Percentiles rank a stretch among this genome's conserved stretches.
phyloP scores from a whole-genome alignment of 495 filamentous ascomycete species.

The Rhypophila decipiens region DNA sequence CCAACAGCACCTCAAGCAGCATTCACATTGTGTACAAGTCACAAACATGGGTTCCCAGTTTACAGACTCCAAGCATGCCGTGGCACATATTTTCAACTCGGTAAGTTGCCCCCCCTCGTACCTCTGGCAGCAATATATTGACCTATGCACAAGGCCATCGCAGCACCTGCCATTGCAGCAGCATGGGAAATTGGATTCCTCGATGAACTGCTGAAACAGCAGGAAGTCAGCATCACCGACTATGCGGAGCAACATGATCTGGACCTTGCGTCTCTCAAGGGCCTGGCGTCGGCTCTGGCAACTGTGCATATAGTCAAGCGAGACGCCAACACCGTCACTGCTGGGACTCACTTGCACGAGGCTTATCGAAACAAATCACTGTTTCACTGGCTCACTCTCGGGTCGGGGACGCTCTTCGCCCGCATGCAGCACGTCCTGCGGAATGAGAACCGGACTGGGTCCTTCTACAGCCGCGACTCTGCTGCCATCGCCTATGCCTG shows the following conservation, averaged over 20 bases:
- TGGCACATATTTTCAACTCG: not conserved
- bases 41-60: not conserved
- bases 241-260: not conserved
- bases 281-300: not conserved
- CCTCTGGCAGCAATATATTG: not conserved
- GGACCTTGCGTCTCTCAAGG: not conserved
- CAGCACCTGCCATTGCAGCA: not conserved
- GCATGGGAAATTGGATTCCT: constrained; percentile 1
- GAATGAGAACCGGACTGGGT: not conserved
- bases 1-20: not conserved
- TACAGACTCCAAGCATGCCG: not conserved
- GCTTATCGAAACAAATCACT: not conserved
- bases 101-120: not conserved
- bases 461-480: not conserved
- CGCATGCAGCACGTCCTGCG: not conserved
- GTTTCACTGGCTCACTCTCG: constrained; percentile 1
- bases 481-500: not conserved
- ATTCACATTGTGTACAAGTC: not conserved
- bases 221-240: not conserved
- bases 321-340: not conserved
- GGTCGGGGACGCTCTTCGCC: not conserved
- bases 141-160: not conserved
- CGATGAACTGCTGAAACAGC: not conserved
- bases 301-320: not conserved
- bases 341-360: not conserved